Base-by-base conservation (phyloP, 805 yeast genomes). In the Suhomyces emberorum region DNA sequence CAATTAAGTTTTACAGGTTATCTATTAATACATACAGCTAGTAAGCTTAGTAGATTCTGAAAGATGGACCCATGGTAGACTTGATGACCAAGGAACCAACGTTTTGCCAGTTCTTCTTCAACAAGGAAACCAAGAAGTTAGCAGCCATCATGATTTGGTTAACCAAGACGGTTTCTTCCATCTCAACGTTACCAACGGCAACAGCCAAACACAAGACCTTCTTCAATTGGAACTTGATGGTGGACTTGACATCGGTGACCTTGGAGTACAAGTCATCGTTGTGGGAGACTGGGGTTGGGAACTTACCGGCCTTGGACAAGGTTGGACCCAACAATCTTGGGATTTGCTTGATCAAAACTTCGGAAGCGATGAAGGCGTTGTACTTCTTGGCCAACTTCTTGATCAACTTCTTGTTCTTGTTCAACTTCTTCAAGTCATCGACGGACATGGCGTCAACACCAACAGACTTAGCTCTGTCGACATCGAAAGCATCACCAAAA, bases 91-190 rank as follows among this genome's bases (percentile, higher is more conserved):
- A 79, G 67, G 98, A 93, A 65, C 98, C 98, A 69, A 93, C 97
- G 77, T 93, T 93, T 83, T 93, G 99, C 99, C 99, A 93, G 96
- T 93, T 88, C 91, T 93, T 93, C 96, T 93, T 93, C 74, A 93
- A 82, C 75, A 93, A 78, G 56, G 99, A 93, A 59, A 93, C 98
- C 73, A 93, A 85, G 83, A 93, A 93, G 96, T 93, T 93, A 59
- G 95, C 80, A 58, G 99, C 80, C 93, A 93, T 81, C 88, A 93
- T 81, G 78, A 93, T 88, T 77, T 93, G 98, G 83, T 91, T 86
- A 63, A 85, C 95, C 66, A 93, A 77, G 61, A 79, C 79, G 61
- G 88, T 97, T 80, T 91, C 93, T 65, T 85, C 95, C 98, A 93
- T 93, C 76, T 89, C 98, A 63, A 93, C 97, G 93, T 93, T 81